Conservation (phyloP, 768 basidiomycete genomes). For the Mrakia gelida region DNA sequence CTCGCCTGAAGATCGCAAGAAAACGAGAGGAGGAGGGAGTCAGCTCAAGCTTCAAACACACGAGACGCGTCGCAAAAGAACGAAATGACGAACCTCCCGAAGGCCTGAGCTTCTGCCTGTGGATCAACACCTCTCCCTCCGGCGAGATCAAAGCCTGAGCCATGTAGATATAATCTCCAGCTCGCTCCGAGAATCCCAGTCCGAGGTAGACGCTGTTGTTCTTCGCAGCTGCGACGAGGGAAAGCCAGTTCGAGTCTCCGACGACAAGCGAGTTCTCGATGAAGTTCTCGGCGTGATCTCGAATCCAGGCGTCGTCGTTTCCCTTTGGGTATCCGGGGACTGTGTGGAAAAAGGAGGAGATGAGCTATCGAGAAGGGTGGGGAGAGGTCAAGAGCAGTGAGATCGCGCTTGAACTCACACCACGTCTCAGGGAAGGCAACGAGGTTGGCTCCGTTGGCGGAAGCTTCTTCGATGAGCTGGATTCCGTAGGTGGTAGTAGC, state of each 20-base stretch:
- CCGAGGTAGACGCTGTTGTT: constrained; percentile 27
- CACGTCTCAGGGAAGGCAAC: constrained; percentile 2
- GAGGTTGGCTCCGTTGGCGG: not conserved
- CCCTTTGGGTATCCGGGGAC: constrained; percentile 8
- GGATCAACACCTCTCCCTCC: constrained; percentile 28
- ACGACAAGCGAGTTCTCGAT: constrained; percentile 44
- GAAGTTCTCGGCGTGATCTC: constrained; percentile 41
- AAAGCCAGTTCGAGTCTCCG: constrained; percentile 23
- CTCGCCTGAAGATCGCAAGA: too few species aligned
- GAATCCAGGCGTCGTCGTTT: constrained; percentile 5
- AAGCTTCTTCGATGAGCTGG: not conserved
- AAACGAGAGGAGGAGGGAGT: too few species aligned
- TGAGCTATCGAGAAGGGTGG: not conserved
- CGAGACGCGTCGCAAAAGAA: too few species aligned
- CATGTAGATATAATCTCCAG: constrained; percentile 30
- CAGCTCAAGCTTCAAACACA: too few species aligned
- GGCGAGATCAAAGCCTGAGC: constrained; percentile 29
- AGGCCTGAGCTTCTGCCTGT: constrained; percentile 32
- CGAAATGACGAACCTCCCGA: constrained; percentile 23
- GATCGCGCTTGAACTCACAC: not conserved
- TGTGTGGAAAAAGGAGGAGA: not conserved
- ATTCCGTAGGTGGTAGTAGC: not conserved
- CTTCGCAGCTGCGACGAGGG: constrained; percentile 16
- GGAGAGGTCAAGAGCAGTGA: too few species aligned
- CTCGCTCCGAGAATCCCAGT: constrained; percentile 28